These are phyloP conservation scores for Eruca vesicaria DNA, from an alignment of 441 rosid genomes.

Conservation along the genomic window DNA sequence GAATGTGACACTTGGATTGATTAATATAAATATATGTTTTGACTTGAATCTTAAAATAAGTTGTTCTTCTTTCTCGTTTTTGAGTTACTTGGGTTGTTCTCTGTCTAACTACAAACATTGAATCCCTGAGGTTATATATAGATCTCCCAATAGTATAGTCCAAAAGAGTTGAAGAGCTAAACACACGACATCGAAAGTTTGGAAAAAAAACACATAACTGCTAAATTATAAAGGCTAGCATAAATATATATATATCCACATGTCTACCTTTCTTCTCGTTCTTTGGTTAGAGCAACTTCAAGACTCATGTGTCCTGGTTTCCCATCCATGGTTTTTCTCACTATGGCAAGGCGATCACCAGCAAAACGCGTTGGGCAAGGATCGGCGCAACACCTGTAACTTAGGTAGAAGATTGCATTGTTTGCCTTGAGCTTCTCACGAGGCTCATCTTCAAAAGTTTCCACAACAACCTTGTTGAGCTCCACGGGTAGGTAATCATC, in stretches of 20 bases:
- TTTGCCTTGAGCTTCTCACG: background rate
- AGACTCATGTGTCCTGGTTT: too few species aligned
- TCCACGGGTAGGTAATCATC: background rate
- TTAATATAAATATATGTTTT: too few species aligned
- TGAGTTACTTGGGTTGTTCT: too few species aligned
- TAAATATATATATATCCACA: too few species aligned
- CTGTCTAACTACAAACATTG: background rate
- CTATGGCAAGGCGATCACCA: too few species aligned
- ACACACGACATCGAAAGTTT: background rate
- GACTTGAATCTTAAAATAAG: background rate
- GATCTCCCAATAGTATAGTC: background rate
- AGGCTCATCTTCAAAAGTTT: background rate
- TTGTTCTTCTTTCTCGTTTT: too few species aligned
- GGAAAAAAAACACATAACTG: background rate
- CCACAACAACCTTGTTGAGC: background rate
- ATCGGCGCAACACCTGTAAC: background rate
- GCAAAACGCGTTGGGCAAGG: background rate
- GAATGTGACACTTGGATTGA: background rate
- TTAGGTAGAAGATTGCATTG: background rate
- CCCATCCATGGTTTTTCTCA: too few species aligned
- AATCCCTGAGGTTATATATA: background rate
- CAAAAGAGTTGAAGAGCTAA: background rate
- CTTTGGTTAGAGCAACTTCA: too few species aligned
- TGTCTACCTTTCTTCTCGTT: background rate
- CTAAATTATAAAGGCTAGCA: background rate